Evolutionary conservation across 805 yeast species (phyloP), one percentile per base, ranked within the genome.

Genomic region (Metschnikowia cubensis): DNA sequence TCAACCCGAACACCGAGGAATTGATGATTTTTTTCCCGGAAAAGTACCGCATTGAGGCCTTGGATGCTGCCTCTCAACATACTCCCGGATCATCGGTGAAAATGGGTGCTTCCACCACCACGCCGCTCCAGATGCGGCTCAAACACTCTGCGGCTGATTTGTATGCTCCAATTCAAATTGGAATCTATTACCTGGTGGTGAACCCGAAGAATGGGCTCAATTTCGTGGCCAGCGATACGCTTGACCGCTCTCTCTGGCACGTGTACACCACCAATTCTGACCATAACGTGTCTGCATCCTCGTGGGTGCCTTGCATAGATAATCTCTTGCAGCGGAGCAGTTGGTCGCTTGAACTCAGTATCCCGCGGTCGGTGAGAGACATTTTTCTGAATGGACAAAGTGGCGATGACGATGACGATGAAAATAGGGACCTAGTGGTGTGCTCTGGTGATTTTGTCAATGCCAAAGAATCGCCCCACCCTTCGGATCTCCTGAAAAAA

Each of bases 261-360:
- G 95, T 89, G 2, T 90, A 87, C 66, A 92, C 98, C 0, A 75
- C 81, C 1, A 91, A 92, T 61, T 76, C 88, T 4, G 90, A 89
- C 29, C 68, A 84, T 41, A 89, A 89, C 15, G 76, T 86, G 3
- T 81, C 94, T 14, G 87, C 98, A 0, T 88, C 96, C 2, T 85
- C 90, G n/a, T 94, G 99, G 99, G 87, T 94, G 44, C 99, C 99
- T 0, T 94, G 99, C 63, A 77, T 94, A 5, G 97, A 94, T 56
- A 87, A 85, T 41, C 66, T 90, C 32, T 85, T 91, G 80, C 97
- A 90, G 59, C 80, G 89, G 53, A 85, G 87, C 39, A 86, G 97
- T 0, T 94, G 98, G 98, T 90, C 90, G 54, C 64, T 94, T 8
- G 96, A 89, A 61, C 73, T 94, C n/a, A 81, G 84, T 53, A 83